Conservation (phyloP, 2,329 filamentous ascomycete genomes). For the Penicillium sp. region DNA sequence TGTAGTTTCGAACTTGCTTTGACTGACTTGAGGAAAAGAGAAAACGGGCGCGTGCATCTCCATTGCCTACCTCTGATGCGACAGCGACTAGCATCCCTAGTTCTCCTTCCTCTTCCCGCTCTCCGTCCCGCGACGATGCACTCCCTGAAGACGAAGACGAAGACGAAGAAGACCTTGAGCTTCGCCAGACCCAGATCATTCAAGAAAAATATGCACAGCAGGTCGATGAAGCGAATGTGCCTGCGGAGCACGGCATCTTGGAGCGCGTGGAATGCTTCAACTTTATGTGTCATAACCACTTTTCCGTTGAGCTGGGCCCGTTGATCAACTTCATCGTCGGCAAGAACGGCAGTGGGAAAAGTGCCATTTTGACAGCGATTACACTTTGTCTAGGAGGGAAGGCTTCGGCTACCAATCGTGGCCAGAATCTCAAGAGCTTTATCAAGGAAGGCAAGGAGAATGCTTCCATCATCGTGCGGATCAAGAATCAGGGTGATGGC, state of each 20-base stretch:
- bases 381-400: slow-evolving; percentile 94
- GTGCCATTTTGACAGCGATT: slow-evolving; percentile 85
- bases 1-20: neutral
- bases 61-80: slow-evolving; percentile 21
- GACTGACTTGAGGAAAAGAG: slow-evolving; percentile 21
- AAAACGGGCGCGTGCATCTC: slow-evolving; percentile 40
- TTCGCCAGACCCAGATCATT: slow-evolving; percentile 60
- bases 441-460: slow-evolving; percentile 80
- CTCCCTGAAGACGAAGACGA: slow-evolving; percentile 29
- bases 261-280: slow-evolving; percentile 82
- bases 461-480: slow-evolving; percentile 67
- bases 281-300: slow-evolving; percentile 89
- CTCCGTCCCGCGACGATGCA: slow-evolving; percentile 16
- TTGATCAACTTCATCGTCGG: slow-evolving; percentile 98
- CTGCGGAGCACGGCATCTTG: slow-evolving; percentile 79
- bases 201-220: slow-evolving; percentile 44
- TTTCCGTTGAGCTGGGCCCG: slow-evolving; percentile 80
- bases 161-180: slow-evolving; percentile 44
- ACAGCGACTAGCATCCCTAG: slow-evolving; percentile 5
- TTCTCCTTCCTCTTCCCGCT: slow-evolving; percentile 13
- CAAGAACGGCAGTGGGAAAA: slow-evolving; percentile 96
- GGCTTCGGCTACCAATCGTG: slow-evolving; percentile 85
- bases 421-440: slow-evolving; percentile 79
- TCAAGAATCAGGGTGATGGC: slow-evolving; percentile 83
- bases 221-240: slow-evolving; percentile 60